Evolutionary conservation across 2,329 filamentous ascomycete genomes (phyloP).

Genomic region (Huntiella bhutanensis): DNA sequence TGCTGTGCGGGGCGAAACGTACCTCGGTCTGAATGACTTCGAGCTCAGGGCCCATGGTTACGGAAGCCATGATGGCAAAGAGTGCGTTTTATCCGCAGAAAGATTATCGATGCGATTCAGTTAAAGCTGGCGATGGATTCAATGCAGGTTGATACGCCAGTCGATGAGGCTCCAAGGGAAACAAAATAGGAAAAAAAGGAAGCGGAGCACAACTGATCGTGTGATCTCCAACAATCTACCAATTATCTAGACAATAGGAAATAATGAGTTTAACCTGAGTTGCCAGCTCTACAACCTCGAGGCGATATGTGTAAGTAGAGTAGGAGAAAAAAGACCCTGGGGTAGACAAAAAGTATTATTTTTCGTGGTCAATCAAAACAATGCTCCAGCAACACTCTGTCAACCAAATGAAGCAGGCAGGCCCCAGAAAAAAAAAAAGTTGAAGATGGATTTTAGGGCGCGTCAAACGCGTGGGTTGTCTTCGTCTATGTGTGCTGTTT

Average conservation of each 20-base stretch:
- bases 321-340: not conserved
- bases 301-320: not conserved
- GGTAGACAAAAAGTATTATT: not conserved
- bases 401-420: not conserved
- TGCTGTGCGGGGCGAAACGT: slow-evolving; percentile 14
- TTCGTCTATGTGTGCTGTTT: too few relatives aligned
- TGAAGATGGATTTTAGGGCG: slow-evolving; percentile 8
- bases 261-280: too few relatives aligned
- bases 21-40: slow-evolving; percentile 71
- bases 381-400: not conserved
- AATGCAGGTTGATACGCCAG: too few relatives aligned
- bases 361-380: not conserved
- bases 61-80: slow-evolving; percentile 8
- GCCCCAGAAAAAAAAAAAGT: slow-evolving; percentile 6
- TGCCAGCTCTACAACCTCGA: too few relatives aligned
- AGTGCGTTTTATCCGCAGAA: too few relatives aligned
- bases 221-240: too few relatives aligned
- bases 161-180: too few relatives aligned
- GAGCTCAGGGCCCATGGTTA: slow-evolving; percentile 42
- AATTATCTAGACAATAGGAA: too few relatives aligned
- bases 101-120: too few relatives aligned
- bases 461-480: slow-evolving; percentile 9
- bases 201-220: too few relatives aligned
- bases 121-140: too few relatives aligned
- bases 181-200: too few relatives aligned